These are phyloP conservation scores for Beta macrorhiza DNA, from an alignment of 179 eudicot species.

Conservation along the genomic window DNA sequence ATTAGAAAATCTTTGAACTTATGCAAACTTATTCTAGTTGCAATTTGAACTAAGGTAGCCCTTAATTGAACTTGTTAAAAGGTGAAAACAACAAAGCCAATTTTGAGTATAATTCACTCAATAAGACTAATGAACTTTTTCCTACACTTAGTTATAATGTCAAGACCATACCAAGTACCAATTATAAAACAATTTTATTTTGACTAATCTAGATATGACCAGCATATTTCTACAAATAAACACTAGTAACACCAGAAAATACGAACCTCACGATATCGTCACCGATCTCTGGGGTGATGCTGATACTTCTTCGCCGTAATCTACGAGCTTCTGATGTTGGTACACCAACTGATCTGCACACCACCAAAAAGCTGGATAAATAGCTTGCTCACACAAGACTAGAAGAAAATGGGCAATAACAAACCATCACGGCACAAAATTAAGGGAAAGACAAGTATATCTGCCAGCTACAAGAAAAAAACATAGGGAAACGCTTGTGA, in stretches of 20 bases:
- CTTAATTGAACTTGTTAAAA: too few species aligned
- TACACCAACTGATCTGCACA: conserved; percentile 79
- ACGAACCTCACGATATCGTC: conserved; percentile 96
- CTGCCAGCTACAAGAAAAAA: neutral
- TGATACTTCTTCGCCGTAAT: conserved; percentile 88
- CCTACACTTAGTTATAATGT: neutral
- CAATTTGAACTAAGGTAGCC: too few species aligned
- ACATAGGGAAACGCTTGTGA: neutral
- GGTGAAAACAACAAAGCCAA: neutral
- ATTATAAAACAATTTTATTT: neutral
- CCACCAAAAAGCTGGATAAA: conserved; percentile 11
- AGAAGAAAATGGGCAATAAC: neutral
- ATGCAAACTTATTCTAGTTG: too few species aligned
- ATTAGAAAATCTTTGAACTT: too few species aligned
- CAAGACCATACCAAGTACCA: neutral
- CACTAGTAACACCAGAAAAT: conserved; percentile 14
- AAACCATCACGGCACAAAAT: neutral
- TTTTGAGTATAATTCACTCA: neutral
- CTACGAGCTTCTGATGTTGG: conserved; percentile 70
- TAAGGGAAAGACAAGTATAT: neutral
- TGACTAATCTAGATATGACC: neutral
- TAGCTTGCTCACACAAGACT: neutral
- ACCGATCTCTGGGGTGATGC: conserved; percentile 98
- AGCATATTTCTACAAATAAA: neutral
- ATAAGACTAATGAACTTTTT: conserved; percentile 3